Evolutionary conservation across 495 filamentous ascomycete genomes (phyloP), one percentile per base, ranked within the genome.

Genomic region (Amphirosellinia nigrospora): DNA sequence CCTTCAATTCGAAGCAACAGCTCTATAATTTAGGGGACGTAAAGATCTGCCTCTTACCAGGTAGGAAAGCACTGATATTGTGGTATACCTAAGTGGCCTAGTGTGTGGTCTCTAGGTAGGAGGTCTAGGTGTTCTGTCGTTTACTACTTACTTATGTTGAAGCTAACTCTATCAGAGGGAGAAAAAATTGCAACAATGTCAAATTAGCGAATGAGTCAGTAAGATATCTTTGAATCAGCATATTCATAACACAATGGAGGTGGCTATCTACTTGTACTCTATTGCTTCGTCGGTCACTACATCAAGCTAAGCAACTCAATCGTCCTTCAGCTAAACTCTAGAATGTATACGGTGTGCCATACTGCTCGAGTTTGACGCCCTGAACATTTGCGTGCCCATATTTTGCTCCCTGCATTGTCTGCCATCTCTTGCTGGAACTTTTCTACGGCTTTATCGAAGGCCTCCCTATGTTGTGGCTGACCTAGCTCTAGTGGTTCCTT

Each of bases 401-500:
- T 66, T 74, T 73, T 39, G 71, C 74, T 46, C 70, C 68, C 75
- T 26, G 71, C 71, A 63, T 79, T 76, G 9, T 71, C 43, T 13
- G 48, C 66, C 32, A 74, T 66, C 30, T 73, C 72, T 66, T 71
- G 32, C 6, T 38, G 53, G 72, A 73, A 77, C 45, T 71, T 46
- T n/a, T 72, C 38, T 65, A 76, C 48, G 30, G 77, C 64, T 48
- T 70, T 73, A 28, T 50, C 64, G 55, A 80, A 77, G 0, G 50
- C 66, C 10, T 76, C 72, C 28, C 77, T 78, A 53, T 84, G 79
- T 75, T 81, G 77, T 68, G 84, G 74, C 58, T 74, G 61, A 36
- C 80, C 84, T 34, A 87, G 39, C 69, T 89, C 86, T 43, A 88
- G 78, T 16, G 86, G 86, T 72, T 86, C 81, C 70, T 84, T 76